Evolutionary conservation across 179 eudicot species (phyloP).

Genomic region (Sideroxylon spinosum): DNA sequence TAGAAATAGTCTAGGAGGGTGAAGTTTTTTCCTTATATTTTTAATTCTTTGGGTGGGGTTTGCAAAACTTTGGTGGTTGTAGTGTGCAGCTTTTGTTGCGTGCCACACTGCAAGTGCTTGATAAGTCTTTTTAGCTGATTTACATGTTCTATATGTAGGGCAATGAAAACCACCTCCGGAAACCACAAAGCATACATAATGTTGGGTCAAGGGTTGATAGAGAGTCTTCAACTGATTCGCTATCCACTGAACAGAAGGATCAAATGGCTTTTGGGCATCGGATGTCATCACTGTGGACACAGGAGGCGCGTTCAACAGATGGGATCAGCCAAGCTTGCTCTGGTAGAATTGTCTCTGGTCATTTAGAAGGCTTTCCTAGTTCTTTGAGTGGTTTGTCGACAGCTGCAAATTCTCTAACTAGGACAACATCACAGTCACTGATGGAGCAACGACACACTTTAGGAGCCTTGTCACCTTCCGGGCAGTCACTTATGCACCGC

Average conservation of each 20-base stretch:
- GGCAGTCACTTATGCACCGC: conserved; percentile 34
- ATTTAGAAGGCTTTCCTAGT: conserved; percentile 24
- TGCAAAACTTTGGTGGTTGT: conserved; percentile 6
- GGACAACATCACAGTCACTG: conserved; percentile 37
- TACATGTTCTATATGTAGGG: conserved; percentile 38
- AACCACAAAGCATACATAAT: conserved; percentile 34
- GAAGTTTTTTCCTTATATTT: not conserved
- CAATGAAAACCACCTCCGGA: conserved; percentile 28
- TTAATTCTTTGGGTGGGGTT: not conserved
- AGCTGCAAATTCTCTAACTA: conserved; percentile 21
- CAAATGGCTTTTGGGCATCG: conserved; percentile 39
- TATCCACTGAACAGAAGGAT: conserved; percentile 44
- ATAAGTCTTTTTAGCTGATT: conserved; percentile 11
- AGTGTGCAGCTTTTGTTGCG: conserved; percentile 1
- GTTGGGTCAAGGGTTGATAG: conserved; percentile 41
- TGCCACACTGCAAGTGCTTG: not conserved
- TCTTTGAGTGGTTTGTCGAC: conserved; percentile 24
- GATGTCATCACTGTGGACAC: conserved; percentile 39
- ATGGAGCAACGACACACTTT: conserved; percentile 31
- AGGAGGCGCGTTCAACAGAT: conserved; percentile 33
- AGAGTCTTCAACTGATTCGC: conserved; percentile 48
- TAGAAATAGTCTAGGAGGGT: not conserved
- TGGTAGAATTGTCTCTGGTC: conserved; percentile 14
- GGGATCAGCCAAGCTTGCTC: conserved; percentile 22
- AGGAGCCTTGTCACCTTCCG: conserved; percentile 32